Evolutionary conservation across 371 early-diverging fungal genomes (phyloP).

Genomic region (Apophysomyces ossiformis): DNA sequence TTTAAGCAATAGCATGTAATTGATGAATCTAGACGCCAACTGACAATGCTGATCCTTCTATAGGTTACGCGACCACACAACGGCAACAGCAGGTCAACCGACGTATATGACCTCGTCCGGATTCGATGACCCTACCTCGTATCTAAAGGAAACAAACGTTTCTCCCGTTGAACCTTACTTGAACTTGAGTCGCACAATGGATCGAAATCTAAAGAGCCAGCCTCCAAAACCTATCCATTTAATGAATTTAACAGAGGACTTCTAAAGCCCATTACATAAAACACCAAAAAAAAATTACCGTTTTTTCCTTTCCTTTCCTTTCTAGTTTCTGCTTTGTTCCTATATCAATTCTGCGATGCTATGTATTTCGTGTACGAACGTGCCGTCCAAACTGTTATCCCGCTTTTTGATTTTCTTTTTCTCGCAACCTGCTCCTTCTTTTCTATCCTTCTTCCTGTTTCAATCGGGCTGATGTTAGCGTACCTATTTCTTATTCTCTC

Average conservation of each 20-base stretch:
- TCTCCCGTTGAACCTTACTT: conserved; percentile 17
- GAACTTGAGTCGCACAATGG: conserved; percentile 15
- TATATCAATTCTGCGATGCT: background rate
- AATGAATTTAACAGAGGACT: conserved; percentile 38
- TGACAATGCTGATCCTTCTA: background rate
- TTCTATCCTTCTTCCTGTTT: background rate
- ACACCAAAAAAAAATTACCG: background rate
- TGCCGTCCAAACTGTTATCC: background rate
- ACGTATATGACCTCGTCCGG: conserved; percentile 4
- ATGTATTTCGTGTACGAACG: conserved; percentile 6
- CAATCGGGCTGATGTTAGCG: conserved; percentile 3
- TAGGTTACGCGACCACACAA: conserved; percentile 47
- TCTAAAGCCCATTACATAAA: conserved; percentile 17
- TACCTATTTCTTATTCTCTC: background rate
- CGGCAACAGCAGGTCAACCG: conserved; percentile 20
- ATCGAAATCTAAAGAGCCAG: conserved; percentile 16
- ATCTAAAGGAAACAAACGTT: conserved; percentile 5
- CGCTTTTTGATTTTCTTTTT: background rate
- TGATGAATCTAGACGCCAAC: background rate
- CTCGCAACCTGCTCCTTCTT: background rate
- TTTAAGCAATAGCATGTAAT: conserved; percentile 42
- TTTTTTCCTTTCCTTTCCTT: conserved; percentile 10
- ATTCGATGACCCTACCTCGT: conserved; percentile 1
- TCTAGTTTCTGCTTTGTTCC: background rate
- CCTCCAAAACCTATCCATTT: conserved; percentile 44